Evolutionary conservation across 495 filamentous ascomycete species (phyloP), one percentile per base, ranked within the genome.

Genomic region (Talaromyces ruber): DNA sequence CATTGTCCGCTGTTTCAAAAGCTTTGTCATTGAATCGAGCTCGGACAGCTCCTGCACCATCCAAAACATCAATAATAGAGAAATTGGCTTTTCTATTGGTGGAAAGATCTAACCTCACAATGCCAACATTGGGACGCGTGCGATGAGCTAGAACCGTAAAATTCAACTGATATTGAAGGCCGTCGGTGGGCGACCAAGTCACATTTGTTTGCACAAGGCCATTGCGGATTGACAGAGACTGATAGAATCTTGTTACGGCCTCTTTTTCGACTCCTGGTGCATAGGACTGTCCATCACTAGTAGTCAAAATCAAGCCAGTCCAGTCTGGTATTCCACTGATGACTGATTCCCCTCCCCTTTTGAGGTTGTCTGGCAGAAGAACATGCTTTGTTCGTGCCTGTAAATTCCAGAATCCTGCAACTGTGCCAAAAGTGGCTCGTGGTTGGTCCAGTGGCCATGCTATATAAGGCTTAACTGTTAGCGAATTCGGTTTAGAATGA

Each of bases 41-140:
- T 21, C 83, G 68, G 30, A 78, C 75, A 16, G 83, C 83, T 59
- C 78, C 77, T 32, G 75, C 69, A 7, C 83, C 83, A 55, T 85
- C 79, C 0, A 85, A 69, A 16, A 86, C 63, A 64, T 85, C 83
- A 7, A 81, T 79, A 7, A 84, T 66, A 12, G 78, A 76, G 8
- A 78, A 73, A 50, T 75, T 69, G 6, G 68, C 60, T 54, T 81
- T 76, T 2, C 61, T 47, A 9, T 66, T 68, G 3, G 80, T 66
- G 5, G 72, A 79, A 59, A 85, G 71, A n/a, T 72, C 74, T 5
- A 81, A 67, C 59, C 75, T 72, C 0, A 84, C 71, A 16, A 77
- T 77, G n/a, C 78, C 76, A 3, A 79, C 66, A 61, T 79, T 79
- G 16, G 76, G 64, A 7, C 58, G 32, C 7, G 21, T 47, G 14